Conservation (phyloP, 2,329 filamentous ascomycete genomes). For the Elsinoe ampelina region DNA sequence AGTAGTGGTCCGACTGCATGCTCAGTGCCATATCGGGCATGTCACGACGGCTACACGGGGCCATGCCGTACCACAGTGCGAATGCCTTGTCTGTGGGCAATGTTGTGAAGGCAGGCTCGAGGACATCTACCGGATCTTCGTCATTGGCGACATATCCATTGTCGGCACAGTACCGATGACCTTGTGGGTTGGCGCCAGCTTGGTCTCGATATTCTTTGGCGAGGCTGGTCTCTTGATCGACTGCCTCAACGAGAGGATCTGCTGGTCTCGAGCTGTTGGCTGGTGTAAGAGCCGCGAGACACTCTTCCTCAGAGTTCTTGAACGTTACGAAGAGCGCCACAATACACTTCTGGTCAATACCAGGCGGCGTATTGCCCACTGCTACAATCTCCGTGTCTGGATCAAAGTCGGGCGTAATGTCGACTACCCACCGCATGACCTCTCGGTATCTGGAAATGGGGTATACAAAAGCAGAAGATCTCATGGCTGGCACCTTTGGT, state of each 20-base stretch:
- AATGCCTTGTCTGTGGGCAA: conserved; percentile 39
- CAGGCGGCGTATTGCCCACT: conserved; percentile 27
- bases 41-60: conserved; percentile 35
- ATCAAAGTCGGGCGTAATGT: conserved; percentile 28
- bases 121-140: conserved; percentile 35
- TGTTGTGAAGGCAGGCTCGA: conserved; percentile 41
- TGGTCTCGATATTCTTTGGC: conserved; percentile 37
- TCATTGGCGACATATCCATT: conserved; percentile 44
- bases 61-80: conserved; percentile 45
- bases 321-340: conserved; percentile 36
- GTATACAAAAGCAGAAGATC: conserved; percentile 38
- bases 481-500: conserved; percentile 21
- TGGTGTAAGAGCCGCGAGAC: conserved; percentile 28
- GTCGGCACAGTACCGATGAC: conserved; percentile 42
- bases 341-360: conserved; percentile 24
- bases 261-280: conserved; percentile 33
- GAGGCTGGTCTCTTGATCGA: conserved; percentile 35
- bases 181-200: conserved; percentile 38
- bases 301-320: conserved; percentile 29
- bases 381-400: conserved; percentile 34
- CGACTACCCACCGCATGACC: conserved; percentile 41
- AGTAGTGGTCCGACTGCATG: conserved; percentile 49
- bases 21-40: conserved; percentile 46
- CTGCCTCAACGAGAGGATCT: conserved; percentile 30
- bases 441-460: conserved; percentile 36